Percentiles rank a stretch among this genome's conserved stretches.
These are phyloP conservation scores for Acephala macrosclerotiorum DNA, from an alignment of 2,329 filamentous ascomycete genomes.

Conservation along the genomic window DNA sequence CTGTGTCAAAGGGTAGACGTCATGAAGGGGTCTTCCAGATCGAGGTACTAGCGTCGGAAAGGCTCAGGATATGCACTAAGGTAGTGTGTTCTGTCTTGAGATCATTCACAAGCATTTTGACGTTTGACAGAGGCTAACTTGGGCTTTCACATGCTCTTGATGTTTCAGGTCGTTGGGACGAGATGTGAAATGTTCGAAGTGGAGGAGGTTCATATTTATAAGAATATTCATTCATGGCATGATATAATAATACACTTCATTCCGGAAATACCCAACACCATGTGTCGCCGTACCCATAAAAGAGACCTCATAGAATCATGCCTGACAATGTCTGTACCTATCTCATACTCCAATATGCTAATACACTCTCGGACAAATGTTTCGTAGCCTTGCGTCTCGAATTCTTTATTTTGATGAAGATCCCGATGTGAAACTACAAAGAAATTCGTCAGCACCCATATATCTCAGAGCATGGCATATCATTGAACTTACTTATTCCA, in stretches of 20 bases:
- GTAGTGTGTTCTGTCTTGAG: constrained; percentile 14
- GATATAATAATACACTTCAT: neutral
- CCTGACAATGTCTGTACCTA: neutral
- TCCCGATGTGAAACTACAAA: constrained; percentile 30
- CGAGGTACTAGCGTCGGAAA: constrained; percentile 17
- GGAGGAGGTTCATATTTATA: neutral
- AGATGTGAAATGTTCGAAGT: neutral
- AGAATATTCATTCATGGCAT: neutral
- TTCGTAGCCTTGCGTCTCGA: neutral
- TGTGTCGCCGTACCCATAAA: neutral
- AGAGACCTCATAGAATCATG: constrained; percentile 13
- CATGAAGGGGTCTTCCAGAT: constrained; percentile 15
- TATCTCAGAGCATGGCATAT: neutral
- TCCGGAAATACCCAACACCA: neutral
- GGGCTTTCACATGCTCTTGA: too few species aligned
- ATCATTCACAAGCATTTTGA: constrained; percentile 10
- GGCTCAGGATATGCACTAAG: constrained; percentile 15
- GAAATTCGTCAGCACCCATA: neutral
- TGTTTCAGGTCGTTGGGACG: too few species aligned
- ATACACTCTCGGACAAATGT: neutral
- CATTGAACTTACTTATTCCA: constrained; percentile 42
- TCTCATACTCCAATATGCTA: neutral
- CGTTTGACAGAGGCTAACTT: too few species aligned
- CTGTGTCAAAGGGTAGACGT: constrained; percentile 8
- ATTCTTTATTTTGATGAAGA: constrained; percentile 6